A percentile compares a stretch with the other conserved stretches of the same genome.
phyloP scores from a whole-genome alignment of 2,329 filamentous ascomycete species.

The Elsinoe batatas region DNA sequence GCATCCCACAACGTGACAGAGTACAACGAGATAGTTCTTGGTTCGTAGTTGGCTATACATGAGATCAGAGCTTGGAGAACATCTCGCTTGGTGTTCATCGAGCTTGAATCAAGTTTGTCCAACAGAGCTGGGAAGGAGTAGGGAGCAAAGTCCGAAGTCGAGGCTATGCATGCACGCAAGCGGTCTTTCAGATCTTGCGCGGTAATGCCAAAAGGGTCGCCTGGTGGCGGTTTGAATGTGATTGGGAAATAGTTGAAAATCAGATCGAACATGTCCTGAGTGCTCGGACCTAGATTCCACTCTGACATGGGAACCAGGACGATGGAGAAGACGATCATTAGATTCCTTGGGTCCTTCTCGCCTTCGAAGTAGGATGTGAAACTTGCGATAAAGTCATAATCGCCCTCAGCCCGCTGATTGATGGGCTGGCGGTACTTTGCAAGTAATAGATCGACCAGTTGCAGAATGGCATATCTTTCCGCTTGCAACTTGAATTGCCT shows the following conservation, averaged over 20 bases:
- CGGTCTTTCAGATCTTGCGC: constrained; percentile 58
- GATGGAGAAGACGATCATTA: constrained; percentile 62
- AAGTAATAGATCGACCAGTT: constrained; percentile 52
- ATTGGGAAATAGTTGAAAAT: constrained; percentile 66
- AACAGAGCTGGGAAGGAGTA: constrained; percentile 57
- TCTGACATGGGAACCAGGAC: constrained; percentile 57
- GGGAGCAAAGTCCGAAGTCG: constrained; percentile 53
- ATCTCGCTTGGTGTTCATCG: constrained; percentile 59
- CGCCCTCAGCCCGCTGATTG: constrained; percentile 44
- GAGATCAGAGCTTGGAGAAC: constrained; percentile 53
- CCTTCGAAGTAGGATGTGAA: constrained; percentile 57
- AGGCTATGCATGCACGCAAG: constrained; percentile 53
- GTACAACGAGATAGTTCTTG: constrained; percentile 50
- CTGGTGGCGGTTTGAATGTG: constrained; percentile 58
- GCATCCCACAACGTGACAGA: constrained; percentile 59
- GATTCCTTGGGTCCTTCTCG: constrained; percentile 59
- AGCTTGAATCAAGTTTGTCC: constrained; percentile 60
- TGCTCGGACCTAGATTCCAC: constrained; percentile 53
- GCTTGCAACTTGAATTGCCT: constrained; percentile 53
- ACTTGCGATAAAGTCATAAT: constrained; percentile 47
- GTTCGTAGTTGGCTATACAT: constrained; percentile 50
- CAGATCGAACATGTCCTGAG: constrained; percentile 55
- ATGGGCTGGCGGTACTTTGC: constrained; percentile 50
- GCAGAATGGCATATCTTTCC: constrained; percentile 51
- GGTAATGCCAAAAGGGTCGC: constrained; percentile 60